Evolutionary conservation across 768 basidiomycete genomes (phyloP), one percentile per base, ranked within the genome.

Genomic region (Kwoniella sp.): DNA sequence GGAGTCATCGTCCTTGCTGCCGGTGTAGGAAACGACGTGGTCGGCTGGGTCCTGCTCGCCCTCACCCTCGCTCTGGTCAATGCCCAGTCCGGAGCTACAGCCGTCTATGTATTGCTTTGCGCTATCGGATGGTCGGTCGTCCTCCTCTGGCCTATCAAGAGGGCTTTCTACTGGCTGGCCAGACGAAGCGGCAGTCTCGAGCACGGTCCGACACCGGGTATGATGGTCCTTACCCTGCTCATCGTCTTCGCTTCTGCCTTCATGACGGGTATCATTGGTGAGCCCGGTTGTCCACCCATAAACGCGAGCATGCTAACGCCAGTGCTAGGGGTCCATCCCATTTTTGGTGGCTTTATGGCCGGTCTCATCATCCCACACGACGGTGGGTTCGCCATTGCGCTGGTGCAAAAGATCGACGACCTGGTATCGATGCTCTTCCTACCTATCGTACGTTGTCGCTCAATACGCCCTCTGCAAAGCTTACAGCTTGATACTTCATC

Each of bases 341-440:
- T 71, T 34, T 93, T 93, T 66, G 90, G 87, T 46, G 88, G 85
- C 2, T 91, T 91, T 76, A 59, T 90, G 28, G 84, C 85, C 17
- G 89, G 89, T 14, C 74, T 92, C 10, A 81, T 89, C 62, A 81
- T 91, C 25, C 89, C 90, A 5, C 83, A 86, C 53, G 83, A 88
- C 31, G 85, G 86, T 52, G 88, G 88, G 0, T 88, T 83, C 66
- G 86, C 83, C 5, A 86, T 89, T 50, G 79, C 85, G 0, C 67
- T 92, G 14, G 84, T 87, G 0, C 87, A 89, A 61, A 91, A 87
- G 72, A 73, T 91, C 23, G 90, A 95, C 74, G 90, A 93, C 77
- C 75, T 91, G n/a, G 83, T 90, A 8, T 75, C 80, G 3, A 82
- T 88, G 53, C 66, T 88, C 3, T 82, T 89, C 66, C 63, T 91